Conservation (phyloP, 345 rosid genomes). For the Cochlearia excelsa region DNA sequence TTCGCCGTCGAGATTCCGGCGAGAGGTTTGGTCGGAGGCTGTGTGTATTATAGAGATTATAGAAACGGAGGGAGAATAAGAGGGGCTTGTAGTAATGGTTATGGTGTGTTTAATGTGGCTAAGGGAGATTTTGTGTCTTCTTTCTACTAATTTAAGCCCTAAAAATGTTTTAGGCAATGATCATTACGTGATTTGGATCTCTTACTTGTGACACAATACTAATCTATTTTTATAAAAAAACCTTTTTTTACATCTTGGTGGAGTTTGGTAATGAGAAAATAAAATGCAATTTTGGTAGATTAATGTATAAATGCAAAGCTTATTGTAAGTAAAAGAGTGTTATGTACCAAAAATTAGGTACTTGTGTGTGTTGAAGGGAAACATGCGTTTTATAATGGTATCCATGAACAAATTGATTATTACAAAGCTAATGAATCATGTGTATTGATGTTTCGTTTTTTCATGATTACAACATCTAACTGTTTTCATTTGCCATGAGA, state of each 20-base stretch:
- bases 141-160: slow-evolving; percentile 18
- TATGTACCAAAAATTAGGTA: no score
- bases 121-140: neutral
- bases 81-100: slow-evolving; percentile 15
- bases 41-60: slow-evolving; percentile 26
- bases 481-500: slow-evolving; percentile 24
- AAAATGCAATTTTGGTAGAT: no score
- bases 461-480: slow-evolving; percentile 24
- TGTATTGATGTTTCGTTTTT: slow-evolving; percentile 1
- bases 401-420: no score
- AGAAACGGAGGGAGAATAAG: slow-evolving; percentile 31
- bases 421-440: neutral
- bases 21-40: slow-evolving; percentile 23
- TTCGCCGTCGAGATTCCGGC: slow-evolving; percentile 29
- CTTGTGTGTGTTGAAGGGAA: no score
- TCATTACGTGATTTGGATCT: no score
- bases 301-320: no score
- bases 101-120: slow-evolving; percentile 28
- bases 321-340: no score
- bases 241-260: no score
- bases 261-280: no score
- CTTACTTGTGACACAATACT: no score
- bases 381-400: no score
- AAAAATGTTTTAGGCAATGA: neutral
- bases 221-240: no score